Percentiles rank a stretch among this genome's conserved stretches.
phyloP scores from a whole-genome alignment of 2,329 filamentous ascomycete genomes.

The Botrytis aclada region DNA sequence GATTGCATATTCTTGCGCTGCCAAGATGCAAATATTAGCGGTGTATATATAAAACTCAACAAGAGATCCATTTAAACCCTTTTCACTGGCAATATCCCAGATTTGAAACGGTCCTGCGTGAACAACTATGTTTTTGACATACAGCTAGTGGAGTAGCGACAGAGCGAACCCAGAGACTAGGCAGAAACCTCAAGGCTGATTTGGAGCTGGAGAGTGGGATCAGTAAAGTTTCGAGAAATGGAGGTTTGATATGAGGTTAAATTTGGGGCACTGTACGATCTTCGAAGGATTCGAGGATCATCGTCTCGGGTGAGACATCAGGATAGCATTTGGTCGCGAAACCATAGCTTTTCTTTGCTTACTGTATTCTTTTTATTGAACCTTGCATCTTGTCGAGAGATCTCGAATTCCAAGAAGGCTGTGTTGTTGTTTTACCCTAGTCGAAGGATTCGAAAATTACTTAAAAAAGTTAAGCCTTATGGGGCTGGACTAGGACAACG shows the following conservation, averaged over 20 bases:
- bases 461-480: conserved; percentile 1
- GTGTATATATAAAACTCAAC: background rate
- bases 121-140: background rate
- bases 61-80: background rate
- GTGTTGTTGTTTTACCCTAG: background rate
- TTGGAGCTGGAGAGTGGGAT: background rate
- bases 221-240: background rate
- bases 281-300: background rate
- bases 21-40: background rate
- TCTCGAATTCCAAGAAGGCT: background rate
- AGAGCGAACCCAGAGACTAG: background rate
- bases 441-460: conserved; percentile 10
- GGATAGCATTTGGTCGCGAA: background rate
- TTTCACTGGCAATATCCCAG: background rate
- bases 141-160: background rate
- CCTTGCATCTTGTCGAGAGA: background rate
- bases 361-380: background rate
- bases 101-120: background rate
- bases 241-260: background rate
- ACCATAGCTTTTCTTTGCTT: background rate
- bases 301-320: background rate
- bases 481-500: background rate
- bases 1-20: background rate
- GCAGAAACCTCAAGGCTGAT: background rate
- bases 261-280: background rate